phyloP scores from a whole-genome alignment of 139 green algal species.

The Edaphochlamys debaryana region DNA sequence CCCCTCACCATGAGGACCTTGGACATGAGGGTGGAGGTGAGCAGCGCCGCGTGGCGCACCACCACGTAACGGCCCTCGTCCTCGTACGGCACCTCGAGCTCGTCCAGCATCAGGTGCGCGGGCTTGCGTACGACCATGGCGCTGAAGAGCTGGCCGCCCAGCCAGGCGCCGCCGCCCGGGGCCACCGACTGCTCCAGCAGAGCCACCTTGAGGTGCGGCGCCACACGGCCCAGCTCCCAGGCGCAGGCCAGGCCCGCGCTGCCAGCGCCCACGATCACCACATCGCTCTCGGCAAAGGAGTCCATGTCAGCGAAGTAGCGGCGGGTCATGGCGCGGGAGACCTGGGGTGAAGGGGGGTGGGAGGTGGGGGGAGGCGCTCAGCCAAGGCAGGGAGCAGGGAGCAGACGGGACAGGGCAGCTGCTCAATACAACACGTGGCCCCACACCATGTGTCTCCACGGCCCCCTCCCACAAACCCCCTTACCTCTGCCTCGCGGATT shows the following conservation, averaged over 20 bases:
- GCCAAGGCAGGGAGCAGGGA: too few relatives aligned
- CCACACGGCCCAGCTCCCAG: constrained; percentile 93
- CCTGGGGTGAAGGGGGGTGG: constrained; percentile 47
- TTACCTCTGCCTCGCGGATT: constrained; percentile 79
- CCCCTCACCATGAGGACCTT: constrained; percentile 84
- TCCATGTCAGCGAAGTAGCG: constrained; percentile 96
- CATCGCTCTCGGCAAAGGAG: constrained; percentile 82
- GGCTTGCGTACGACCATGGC: constrained; percentile 97
- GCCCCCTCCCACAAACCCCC: too few relatives aligned
- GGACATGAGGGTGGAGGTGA: constrained; percentile 94
- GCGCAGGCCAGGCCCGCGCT: constrained; percentile 90
- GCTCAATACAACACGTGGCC: too few relatives aligned
- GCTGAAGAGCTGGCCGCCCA: constrained; percentile 96
- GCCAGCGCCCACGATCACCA: constrained; percentile 81
- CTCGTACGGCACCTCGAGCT: constrained; percentile 87
- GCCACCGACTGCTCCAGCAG: constrained; percentile 90
- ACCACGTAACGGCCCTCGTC: constrained; percentile 97
- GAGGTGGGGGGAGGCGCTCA: not conserved
- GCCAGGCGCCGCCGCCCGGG: constrained; percentile 90
- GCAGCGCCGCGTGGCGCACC: constrained; percentile 94
- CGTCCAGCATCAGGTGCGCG: constrained; percentile 90
- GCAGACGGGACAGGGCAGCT: too few relatives aligned
- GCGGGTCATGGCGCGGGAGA: constrained; percentile 88
- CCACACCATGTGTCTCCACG: too few relatives aligned
- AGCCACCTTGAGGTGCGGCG: constrained; percentile 91